These are phyloP conservation scores for Euphrasia confusa DNA, from an alignment of 257 asterid genomes.

Conservation along the genomic window DNA sequence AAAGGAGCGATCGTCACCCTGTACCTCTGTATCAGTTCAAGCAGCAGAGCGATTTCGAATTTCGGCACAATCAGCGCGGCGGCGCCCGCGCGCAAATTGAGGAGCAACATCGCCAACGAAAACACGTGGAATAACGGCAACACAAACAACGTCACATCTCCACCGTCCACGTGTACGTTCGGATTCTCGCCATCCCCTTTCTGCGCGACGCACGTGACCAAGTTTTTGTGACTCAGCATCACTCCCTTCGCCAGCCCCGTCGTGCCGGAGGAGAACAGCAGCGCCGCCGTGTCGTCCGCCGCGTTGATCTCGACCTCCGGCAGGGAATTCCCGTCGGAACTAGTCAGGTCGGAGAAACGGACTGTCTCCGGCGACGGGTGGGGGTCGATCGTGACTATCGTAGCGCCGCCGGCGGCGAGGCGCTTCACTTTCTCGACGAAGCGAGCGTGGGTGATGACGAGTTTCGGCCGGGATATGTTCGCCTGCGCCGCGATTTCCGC, in stretches of 20 bases:
- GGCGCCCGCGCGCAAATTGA: conserved; percentile 41
- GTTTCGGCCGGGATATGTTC: conserved; percentile 31
- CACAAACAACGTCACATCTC: conserved; percentile 39
- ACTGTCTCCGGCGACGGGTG: conserved; percentile 26
- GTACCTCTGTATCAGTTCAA: conserved; percentile 34
- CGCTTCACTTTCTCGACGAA: conserved; percentile 32
- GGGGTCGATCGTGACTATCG: conserved; percentile 32
- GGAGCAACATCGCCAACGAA: conserved; percentile 35
- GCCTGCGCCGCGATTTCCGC: conserved; percentile 39
- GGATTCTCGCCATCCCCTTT: conserved; percentile 58
- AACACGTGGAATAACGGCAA: conserved; percentile 52
- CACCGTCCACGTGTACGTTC: conserved; percentile 13
- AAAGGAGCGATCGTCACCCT: conserved; percentile 48
- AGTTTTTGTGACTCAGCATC: conserved; percentile 55
- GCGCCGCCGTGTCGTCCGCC: conserved; percentile 42
- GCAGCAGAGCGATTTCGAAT: conserved; percentile 33
- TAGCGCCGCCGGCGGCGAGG: conserved; percentile 27
- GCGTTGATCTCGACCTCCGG: conserved; percentile 28
- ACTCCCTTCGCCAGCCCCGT: conserved; percentile 60
- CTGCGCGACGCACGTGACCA: conserved; percentile 41
- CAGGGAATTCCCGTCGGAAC: conserved; percentile 29
- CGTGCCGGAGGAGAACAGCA: conserved; percentile 59
- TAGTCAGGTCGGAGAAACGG: conserved; percentile 31
- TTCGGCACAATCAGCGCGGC: conserved; percentile 40
- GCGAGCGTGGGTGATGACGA: conserved; percentile 46